These are phyloP conservation scores for Deinandra increscens DNA, from an alignment of 129 eudicot genomes.

Conservation along the genomic window DNA sequence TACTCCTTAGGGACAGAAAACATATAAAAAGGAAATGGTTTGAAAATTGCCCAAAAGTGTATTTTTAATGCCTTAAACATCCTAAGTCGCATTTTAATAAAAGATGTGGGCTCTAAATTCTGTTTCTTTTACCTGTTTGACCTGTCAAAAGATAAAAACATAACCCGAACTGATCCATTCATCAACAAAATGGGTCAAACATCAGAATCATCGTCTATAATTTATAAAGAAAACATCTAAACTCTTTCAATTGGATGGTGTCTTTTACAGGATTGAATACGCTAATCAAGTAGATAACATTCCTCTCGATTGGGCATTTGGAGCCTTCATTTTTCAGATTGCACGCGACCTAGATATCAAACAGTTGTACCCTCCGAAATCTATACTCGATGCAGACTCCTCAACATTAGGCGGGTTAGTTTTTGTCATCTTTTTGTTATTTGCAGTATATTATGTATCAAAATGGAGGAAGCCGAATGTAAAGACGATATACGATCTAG, in stretches of 20 bases:
- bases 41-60: neutral
- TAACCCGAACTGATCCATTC: neutral
- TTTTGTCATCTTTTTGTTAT: slow-evolving; percentile 36
- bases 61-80: neutral
- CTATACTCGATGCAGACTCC: slow-evolving; percentile 28
- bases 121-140: neutral
- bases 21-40: neutral
- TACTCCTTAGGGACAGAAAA: neutral
- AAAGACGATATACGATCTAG: slow-evolving; percentile 91
- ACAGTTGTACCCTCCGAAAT: slow-evolving; percentile 34
- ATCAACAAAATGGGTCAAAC: neutral
- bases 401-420: slow-evolving; percentile 39
- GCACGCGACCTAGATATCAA: slow-evolving; percentile 30
- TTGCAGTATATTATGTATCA: slow-evolving; percentile 45
- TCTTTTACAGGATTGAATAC: slow-evolving; percentile 62
- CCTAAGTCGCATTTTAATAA: neutral
- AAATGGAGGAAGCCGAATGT: slow-evolving; percentile 71
- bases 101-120: too few relatives aligned
- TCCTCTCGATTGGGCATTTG: slow-evolving; percentile 97
- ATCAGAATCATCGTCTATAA: neutral
- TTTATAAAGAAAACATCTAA: neutral
- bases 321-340: slow-evolving; percentile 78
- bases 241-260: neutral
- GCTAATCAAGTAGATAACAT: slow-evolving; percentile 67
- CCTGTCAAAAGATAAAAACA: neutral